Base-by-base conservation (phyloP, 2,329 filamentous ascomycete species). In the Plenodomus lindquistii region DNA sequence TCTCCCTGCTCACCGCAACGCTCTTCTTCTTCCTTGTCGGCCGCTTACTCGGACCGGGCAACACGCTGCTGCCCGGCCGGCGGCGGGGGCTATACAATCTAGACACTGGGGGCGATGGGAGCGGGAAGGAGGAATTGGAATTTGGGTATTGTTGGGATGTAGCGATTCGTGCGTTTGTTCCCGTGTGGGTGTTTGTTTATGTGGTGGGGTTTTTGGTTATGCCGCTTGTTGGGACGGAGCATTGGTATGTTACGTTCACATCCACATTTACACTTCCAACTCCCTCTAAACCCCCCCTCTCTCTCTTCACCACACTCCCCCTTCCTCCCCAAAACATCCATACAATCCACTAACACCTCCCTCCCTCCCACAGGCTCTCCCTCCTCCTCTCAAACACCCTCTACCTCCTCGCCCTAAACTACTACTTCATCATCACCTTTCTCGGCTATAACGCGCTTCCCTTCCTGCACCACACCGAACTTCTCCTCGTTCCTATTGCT, bases 81-180 rank as follows among this genome's bases (percentile, higher is more conserved):
- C 74, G 81, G 63, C 69, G 81, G 62, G 83, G 85, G 2, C 69
- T 87, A 6, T 86, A 87, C 60, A 67, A 70, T 21, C 75, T 79
- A 4, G 80, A 82, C 3, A 77, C 75, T 10, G 55, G 49, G 5
- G 80, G 82, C 3, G 77, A 75, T 10, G 55, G 49, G 5, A 46
- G 54, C 6, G 80, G 79, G 22, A 67, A 62, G 18, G 84, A 86
- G 45, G 81, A 81, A 50, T 69, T 88, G 52, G 85, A 87, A 63
- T 88, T 87, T 71, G 85, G 85, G 44, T 88, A 88, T 66, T 87
- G 85, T 68, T 87, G 87, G 71, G 85, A 88, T 73, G 85, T 86
- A 17, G 81, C 83, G 0, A 87, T 86, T 34, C 77, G 85, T 31
- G 84, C 85, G 0, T 88, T 86, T 69, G 84, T 87, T 57, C 84